These are phyloP conservation scores for Debaryomycetaceae sp. DNA, from an alignment of 1,139 yeast species.

Conservation along the genomic window DNA sequence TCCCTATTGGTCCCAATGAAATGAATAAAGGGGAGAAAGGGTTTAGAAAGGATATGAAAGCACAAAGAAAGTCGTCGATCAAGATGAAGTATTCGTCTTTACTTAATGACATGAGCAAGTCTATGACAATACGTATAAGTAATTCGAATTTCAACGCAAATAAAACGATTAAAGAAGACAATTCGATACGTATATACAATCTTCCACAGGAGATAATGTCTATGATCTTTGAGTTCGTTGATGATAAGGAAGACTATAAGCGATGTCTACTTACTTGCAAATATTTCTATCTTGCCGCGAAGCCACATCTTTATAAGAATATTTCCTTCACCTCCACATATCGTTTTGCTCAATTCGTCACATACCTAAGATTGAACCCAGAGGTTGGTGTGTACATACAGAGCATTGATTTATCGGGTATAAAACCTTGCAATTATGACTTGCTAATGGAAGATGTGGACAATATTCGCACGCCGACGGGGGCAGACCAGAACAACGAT, in stretches of 20 bases:
- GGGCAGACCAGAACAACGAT: constrained; percentile 1
- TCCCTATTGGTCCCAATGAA: constrained; percentile 33
- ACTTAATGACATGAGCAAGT: constrained; percentile 38
- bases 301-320: constrained; percentile 50
- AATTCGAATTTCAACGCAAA: constrained; percentile 11
- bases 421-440: constrained; percentile 47
- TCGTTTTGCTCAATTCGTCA: constrained; percentile 73
- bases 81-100: constrained; percentile 45
- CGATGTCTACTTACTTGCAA: constrained; percentile 49
- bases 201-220: constrained; percentile 37
- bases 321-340: constrained; percentile 64
- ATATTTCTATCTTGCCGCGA: constrained; percentile 48
- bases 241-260: constrained; percentile 21
- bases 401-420: constrained; percentile 52
- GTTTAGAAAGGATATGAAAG: not conserved
- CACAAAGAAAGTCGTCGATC: constrained; percentile 10
- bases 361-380: constrained; percentile 54
- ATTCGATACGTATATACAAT: not conserved
- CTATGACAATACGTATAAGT: constrained; percentile 19
- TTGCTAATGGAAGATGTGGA: constrained; percentile 24
- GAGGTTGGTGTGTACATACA: constrained; percentile 55
- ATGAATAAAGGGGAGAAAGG: constrained; percentile 3
- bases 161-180: not conserved
- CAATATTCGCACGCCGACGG: not conserved
- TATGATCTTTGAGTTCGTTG: constrained; percentile 29